phyloP scores from a whole-genome alignment of 768 basidiomycete genomes.

The Boletus tomentosulus region DNA sequence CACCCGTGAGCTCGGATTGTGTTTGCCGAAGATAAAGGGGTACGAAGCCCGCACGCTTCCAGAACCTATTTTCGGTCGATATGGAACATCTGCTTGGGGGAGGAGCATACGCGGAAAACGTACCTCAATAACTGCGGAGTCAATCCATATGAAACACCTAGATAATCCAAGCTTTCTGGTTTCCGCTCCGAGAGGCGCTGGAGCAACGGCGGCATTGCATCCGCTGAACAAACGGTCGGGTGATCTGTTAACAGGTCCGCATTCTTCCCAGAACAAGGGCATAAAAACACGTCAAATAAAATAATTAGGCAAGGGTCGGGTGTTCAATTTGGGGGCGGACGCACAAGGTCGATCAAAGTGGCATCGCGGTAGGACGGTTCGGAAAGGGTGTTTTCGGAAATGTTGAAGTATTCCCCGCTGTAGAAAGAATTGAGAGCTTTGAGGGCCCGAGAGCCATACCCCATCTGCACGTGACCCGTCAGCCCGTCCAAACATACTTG shows the following conservation, averaged over 20 bases:
- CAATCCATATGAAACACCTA: conserved; percentile 95
- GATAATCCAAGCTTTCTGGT: conserved; percentile 87
- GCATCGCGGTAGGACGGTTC: conserved; percentile 62
- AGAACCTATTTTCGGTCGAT: conserved; percentile 55
- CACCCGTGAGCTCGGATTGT: conserved; percentile 91
- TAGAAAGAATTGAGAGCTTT: conserved; percentile 87
- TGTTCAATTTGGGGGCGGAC: conserved; percentile 4
- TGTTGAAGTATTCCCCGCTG: conserved; percentile 85
- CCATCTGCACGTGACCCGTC: conserved; percentile 60
- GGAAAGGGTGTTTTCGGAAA: conserved; percentile 56
- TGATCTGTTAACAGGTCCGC: conserved; percentile 72
- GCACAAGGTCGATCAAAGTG: conserved; percentile 44
- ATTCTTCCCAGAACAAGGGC: conserved; percentile 28
- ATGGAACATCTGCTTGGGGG: neutral
- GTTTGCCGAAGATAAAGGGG: conserved; percentile 94
- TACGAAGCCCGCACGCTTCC: conserved; percentile 90
- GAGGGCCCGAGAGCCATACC: conserved; percentile 88
- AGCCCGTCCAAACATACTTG: neutral
- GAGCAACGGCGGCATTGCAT: conserved; percentile 87
- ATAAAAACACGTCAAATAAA: neutral
- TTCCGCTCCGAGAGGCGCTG: conserved; percentile 86
- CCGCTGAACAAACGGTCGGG: conserved; percentile 64
- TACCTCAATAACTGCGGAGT: conserved; percentile 80
- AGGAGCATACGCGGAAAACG: conserved; percentile 3
- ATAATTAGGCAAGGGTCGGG: neutral